Conservation (phyloP, 2,329 filamentous ascomycete species). For the Ophiostoma australiae region DNA sequence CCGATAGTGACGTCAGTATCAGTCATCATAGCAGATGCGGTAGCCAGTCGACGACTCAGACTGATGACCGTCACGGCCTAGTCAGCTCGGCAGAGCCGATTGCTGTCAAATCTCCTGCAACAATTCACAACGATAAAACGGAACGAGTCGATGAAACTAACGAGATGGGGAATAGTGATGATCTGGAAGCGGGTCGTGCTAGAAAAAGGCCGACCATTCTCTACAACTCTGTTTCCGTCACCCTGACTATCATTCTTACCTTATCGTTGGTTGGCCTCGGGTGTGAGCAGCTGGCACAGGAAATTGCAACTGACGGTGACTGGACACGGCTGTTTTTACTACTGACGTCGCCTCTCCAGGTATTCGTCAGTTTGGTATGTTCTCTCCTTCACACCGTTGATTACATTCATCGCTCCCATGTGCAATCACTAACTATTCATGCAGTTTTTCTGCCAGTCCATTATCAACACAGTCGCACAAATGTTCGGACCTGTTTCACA, state of each 20-base stretch:
- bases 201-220: conserved; percentile 63
- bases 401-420: not conserved
- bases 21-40: not conserved
- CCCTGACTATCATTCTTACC: conserved; percentile 61
- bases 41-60: not conserved
- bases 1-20: not conserved
- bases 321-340: conserved; percentile 62
- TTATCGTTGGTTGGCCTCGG: conserved; percentile 12
- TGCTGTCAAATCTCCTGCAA: not conserved
- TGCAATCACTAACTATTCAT: conserved; percentile 39
- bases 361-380: conserved; percentile 16
- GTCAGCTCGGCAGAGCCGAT: not conserved
- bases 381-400: not conserved
- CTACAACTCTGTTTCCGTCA: conserved; percentile 64
- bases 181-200: not conserved
- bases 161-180: no score
- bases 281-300: conserved; percentile 17
- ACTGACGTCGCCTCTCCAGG: conserved; percentile 47
- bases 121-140: not conserved
- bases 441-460: conserved; percentile 76
- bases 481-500: conserved; percentile 71
- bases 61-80: not conserved
- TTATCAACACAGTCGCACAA: conserved; percentile 69
- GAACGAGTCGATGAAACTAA: not conserved
- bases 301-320: conserved; percentile 38